Conservation (phyloP, 1,139 yeast genomes). For the Saccharomyces hybrid region DNA sequence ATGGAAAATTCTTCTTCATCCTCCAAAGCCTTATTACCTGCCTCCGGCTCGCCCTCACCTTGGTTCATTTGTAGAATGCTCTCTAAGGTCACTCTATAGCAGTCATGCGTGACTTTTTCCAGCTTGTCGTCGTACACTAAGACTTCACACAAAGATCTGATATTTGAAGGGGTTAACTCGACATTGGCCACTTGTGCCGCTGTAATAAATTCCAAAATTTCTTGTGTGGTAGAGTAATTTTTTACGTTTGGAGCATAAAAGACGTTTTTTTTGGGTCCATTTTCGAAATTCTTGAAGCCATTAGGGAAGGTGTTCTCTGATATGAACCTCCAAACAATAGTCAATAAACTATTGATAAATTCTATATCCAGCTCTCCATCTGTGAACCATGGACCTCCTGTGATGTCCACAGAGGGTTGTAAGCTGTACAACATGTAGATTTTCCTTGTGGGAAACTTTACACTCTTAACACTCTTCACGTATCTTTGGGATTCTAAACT, state of each 20-base stretch:
- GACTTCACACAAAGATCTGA: constrained; percentile 80
- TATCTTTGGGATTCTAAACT: constrained; percentile 74
- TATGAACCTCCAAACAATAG: constrained; percentile 83
- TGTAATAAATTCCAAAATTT: constrained; percentile 70
- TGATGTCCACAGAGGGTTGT: constrained; percentile 90
- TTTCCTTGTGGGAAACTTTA: constrained; percentile 92
- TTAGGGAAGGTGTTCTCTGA: constrained; percentile 70
- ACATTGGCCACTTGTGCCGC: constrained; percentile 72
- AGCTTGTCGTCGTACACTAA: constrained; percentile 79
- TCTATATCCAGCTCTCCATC: constrained; percentile 93
- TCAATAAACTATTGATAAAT: constrained; percentile 74
- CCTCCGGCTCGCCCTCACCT: constrained; percentile 9
- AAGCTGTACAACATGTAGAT: constrained; percentile 90
- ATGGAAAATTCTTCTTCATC: constrained; percentile 33
- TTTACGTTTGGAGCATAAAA: constrained; percentile 50
- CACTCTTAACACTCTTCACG: constrained; percentile 86
- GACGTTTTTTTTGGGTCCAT: constrained; percentile 21
- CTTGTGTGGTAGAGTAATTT: constrained; percentile 61
- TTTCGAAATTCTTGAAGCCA: constrained; percentile 41
- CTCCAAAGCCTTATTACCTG: constrained; percentile 13
- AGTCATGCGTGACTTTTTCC: constrained; percentile 52
- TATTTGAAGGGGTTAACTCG: constrained; percentile 66
- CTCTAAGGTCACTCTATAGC: constrained; percentile 53
- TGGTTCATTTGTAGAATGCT: constrained; percentile 34
- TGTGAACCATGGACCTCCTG: constrained; percentile 99